These are phyloP conservation scores for Sporobolomyces phaffii DNA, from an alignment of 768 basidiomycete species.

Conservation along the genomic window DNA sequence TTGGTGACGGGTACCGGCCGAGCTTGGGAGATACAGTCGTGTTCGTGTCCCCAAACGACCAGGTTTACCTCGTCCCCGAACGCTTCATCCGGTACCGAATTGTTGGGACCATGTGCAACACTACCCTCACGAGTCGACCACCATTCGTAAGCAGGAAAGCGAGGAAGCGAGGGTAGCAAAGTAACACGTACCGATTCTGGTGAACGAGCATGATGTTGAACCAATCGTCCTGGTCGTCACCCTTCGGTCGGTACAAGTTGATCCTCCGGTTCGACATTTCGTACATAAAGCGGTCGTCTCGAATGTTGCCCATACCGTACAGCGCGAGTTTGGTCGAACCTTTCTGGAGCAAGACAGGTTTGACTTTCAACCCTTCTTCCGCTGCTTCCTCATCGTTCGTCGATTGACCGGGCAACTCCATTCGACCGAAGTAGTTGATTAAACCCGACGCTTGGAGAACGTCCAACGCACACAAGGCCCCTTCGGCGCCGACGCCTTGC, in stretches of 20 bases:
- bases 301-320: constrained; percentile 94
- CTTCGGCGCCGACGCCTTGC: constrained; percentile 88
- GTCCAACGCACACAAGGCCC: constrained; percentile 90
- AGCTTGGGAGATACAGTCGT: constrained; percentile 74
- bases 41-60: constrained; percentile 98
- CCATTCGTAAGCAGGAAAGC: too few relatives aligned
- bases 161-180: not conserved
- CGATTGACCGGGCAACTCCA: constrained; percentile 64
- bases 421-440: constrained; percentile 95
- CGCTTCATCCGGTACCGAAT: constrained; percentile 90
- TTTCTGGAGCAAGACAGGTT: constrained; percentile 70
- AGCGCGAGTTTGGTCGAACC: constrained; percentile 80
- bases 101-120: constrained; percentile 88
- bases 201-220: constrained; percentile 91
- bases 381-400: constrained; percentile 60
- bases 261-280: constrained; percentile 90
- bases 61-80: constrained; percentile 92
- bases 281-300: constrained; percentile 92
- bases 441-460: constrained; percentile 88
- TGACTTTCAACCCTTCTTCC: constrained; percentile 71
- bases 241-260: constrained; percentile 81
- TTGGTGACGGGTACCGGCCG: constrained; percentile 83
- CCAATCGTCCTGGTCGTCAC: constrained; percentile 76
- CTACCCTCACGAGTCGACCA: too few relatives aligned
- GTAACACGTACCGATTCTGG: constrained; percentile 73